A percentile compares a stretch with the other conserved stretches of the same genome.
These are phyloP conservation scores for Myriangium duriaei DNA, from an alignment of 2,329 filamentous ascomycete species.

Conservation along the genomic window DNA sequence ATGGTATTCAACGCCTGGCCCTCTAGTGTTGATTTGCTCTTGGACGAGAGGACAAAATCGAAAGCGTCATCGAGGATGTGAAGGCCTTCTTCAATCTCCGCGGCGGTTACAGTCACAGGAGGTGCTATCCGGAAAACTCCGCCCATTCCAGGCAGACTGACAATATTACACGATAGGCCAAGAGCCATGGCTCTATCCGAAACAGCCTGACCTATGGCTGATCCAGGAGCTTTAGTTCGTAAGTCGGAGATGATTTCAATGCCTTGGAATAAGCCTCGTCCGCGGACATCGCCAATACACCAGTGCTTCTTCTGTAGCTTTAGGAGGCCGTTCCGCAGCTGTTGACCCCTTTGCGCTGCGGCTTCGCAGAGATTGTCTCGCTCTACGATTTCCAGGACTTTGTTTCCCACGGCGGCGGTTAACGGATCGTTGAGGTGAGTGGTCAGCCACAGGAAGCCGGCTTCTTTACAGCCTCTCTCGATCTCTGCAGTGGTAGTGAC, in stretches of 20 bases:
- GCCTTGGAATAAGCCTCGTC: conserved; percentile 20
- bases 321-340: conserved; percentile 16
- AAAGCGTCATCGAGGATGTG: conserved; percentile 46
- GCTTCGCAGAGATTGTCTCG: conserved; percentile 17
- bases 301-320: conserved; percentile 17
- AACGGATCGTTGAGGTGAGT: conserved; percentile 23
- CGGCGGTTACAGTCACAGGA: conserved; percentile 18
- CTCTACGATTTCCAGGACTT: conserved; percentile 21
- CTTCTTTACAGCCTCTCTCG: conserved; percentile 14
- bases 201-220: conserved; percentile 18
- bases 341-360: conserved; percentile 14
- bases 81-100: conserved; percentile 35
- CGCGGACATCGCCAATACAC: conserved; percentile 22
- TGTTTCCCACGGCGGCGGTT: conserved; percentile 19
- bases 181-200: conserved; percentile 15
- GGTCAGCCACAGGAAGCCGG: conserved; percentile 19
- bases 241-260: conserved; percentile 20
- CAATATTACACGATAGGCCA: conserved; percentile 19
- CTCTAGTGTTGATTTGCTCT: not conserved
- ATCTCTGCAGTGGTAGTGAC: conserved; percentile 18
- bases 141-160: conserved; percentile 18
- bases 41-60: conserved; percentile 2
- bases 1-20: too few relatives aligned
- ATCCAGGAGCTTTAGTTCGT: conserved; percentile 15
- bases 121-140: conserved; percentile 21